Percentiles rank a stretch among this genome's conserved stretches.
phyloP scores from a whole-genome alignment of 768 basidiomycete genomes.

The Psilocybe cyanescens region DNA sequence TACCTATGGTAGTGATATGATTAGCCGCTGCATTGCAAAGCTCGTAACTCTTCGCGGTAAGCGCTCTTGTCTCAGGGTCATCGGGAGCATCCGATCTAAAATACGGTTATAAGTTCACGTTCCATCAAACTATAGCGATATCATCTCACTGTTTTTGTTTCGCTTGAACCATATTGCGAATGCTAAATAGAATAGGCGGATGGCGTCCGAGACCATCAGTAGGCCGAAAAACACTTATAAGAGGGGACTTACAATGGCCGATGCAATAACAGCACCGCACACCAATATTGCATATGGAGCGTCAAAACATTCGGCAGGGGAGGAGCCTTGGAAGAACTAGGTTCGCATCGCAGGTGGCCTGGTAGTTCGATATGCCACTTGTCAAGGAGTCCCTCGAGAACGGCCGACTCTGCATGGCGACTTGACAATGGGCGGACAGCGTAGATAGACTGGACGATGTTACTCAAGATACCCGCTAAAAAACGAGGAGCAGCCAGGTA shows the following conservation, averaged over 20 bases:
- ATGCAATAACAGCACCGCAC: conserved; percentile 72
- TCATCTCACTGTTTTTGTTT: conserved; percentile 45
- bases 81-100: conserved; percentile 44
- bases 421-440: conserved; percentile 59
- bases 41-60: conserved; percentile 69
- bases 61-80: conserved; percentile 56
- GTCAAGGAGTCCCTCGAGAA: conserved; percentile 65
- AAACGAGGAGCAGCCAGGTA: conserved; percentile 12
- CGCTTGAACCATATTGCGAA: conserved; percentile 37
- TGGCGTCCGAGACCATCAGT: conserved; percentile 9
- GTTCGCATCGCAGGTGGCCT: conserved; percentile 67
- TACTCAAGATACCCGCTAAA: conserved; percentile 68
- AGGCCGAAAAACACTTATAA: not conserved
- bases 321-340: conserved; percentile 32
- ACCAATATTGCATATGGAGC: conserved; percentile 89
- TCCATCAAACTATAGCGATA: not conserved
- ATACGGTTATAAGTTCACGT: not conserved
- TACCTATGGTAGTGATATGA: conserved; percentile 73
- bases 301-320: conserved; percentile 71
- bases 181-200: conserved; percentile 32
- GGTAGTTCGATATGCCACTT: conserved; percentile 79
- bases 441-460: conserved; percentile 73
- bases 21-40: conserved; percentile 80
- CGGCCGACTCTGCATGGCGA: conserved; percentile 59
- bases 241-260: conserved; percentile 69